Evolutionary conservation across 2,329 filamentous ascomycete species (phyloP), one percentile per base, ranked within the genome.

Genomic region (Nemania serpens): DNA sequence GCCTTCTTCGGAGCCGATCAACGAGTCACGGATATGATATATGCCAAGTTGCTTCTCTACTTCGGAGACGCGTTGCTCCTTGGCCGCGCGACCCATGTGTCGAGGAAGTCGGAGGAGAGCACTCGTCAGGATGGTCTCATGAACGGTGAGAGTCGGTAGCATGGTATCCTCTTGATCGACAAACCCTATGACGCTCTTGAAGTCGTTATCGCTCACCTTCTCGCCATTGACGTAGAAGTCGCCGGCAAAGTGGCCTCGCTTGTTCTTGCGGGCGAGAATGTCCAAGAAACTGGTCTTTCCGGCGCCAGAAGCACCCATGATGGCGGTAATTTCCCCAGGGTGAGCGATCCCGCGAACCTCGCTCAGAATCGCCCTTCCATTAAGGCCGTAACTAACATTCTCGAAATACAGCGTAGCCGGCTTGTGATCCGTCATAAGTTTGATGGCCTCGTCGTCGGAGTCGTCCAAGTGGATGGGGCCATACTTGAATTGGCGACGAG

Each of bases 91-190:
- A 64, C 89, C 90, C 95, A 99, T 99, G 69, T 96, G 90, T 54
- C 88, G 88, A 3, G 95, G 95, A n/a, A 99, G 83, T 68, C 96
- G 88, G 50, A 99, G 85, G 17, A 98, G 80, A 25, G 95, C 95
- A 71, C 94, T 98, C 69, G 91, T 97, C 65, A 97, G 81, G 63
- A 99, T 99, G 0, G 95, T 99, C 77, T 99, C 95, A 75, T 99
- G 95, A 9, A 99, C 95, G 0, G 95, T 99, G 68, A 99, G 81
- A 0, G 95, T 99, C 0, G 95, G 89, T 45, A 99, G 82, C 88
- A 99, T 94, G 5, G 94, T 96, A 73, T 99, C 95, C 73, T 99
- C 95, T 77, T 99, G 95, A 70, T 99, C 95, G 42, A 99, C 95
- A 70, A 98, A 99, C 20, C 96, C 95, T 66, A 97, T 90, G 53